Evolutionary conservation across 768 basidiomycete genomes (phyloP), one percentile per base, ranked within the genome.

Genomic region (Amanita pallidorosea): DNA sequence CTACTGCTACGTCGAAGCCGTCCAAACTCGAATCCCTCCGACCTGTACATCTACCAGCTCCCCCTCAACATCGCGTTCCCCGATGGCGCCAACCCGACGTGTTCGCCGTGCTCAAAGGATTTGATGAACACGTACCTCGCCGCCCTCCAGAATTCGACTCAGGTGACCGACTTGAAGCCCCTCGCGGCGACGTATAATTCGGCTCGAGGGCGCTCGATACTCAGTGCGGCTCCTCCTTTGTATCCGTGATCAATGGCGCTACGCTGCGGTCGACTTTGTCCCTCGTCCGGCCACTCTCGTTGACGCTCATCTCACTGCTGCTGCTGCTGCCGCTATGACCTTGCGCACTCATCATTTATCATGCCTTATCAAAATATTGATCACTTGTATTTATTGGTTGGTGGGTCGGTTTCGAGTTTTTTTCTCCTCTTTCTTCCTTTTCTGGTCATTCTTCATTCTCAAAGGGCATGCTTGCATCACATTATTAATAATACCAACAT

Each of bases 1-100:
- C 0, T 92, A 88, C 66, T 92, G 88, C 68, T 90, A 78, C 66
- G 47, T 88, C 49, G 71, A 80, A 54, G 85, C 88, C 12, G 74
- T 78, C 18, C 69, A 66, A 31, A 70, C 54, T 29, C 70, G 2
- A 77, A 80, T 52, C 77, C 84, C 0, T 74, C 80, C 18, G 85
- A 87, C 60, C 63, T 80, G n/a, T 88, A 81, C 69, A 77, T 80
- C 62, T 92, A 87, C 68, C 64, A 70, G 33, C 71, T 91, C 9
- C 81, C 83, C 3, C 72, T 83, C 9, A 86, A 82, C 11, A 65
- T 70, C 20, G 50, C 57, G 9, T 66, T 88, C 1, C 80, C 82
- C 5, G 68, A 72, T 51, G 64, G 65, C 18, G 70, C 75, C 13
- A 63, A 57, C 15, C 75, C 74, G 15, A 71, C 77, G 13, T 91